These are phyloP conservation scores for Astrocystis sublimbata DNA, from an alignment of 495 filamentous ascomycete genomes.

Conservation along the genomic window DNA sequence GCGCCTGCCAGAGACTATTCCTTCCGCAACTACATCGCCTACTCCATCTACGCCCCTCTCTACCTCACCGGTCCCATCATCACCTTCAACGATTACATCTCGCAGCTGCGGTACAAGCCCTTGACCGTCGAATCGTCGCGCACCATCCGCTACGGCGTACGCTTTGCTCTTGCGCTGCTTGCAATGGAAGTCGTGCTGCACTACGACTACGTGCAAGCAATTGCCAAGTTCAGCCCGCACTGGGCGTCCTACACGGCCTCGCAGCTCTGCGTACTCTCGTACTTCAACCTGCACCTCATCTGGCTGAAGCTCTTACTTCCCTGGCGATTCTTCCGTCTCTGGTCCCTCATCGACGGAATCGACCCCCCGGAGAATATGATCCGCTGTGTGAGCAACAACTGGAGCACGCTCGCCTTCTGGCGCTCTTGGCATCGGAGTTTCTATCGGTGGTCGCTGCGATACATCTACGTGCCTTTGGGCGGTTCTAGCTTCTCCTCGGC, in stretches of 20 bases:
- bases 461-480: conserved; percentile 91
- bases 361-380: conserved; percentile 99
- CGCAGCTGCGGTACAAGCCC: conserved; percentile 71
- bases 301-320: conserved; percentile 97
- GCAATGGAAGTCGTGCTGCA: conserved; percentile 93
- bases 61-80: conserved; percentile 92
- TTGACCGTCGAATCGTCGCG: conserved; percentile 65
- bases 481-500: conserved; percentile 55
- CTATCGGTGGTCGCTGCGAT: conserved; percentile 91
- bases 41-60: conserved; percentile 86
- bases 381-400: conserved; percentile 94
- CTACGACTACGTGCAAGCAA: conserved; percentile 91
- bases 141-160: conserved; percentile 75
- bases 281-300: conserved; percentile 95
- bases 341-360: conserved; percentile 84
- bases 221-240: conserved; percentile 72
- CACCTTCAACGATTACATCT: conserved; percentile 98
- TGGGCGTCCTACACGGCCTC: conserved; percentile 86
- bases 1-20: conserved; percentile 69
- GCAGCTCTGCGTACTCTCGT: conserved; percentile 88
- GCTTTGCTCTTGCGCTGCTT: conserved; percentile 80
- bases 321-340: conserved; percentile 97
- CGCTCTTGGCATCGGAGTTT: conserved; percentile 91
- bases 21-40: conserved; percentile 83
- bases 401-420: conserved; percentile 91